Percentiles rank a stretch among this genome's conserved stretches.
phyloP scores from a whole-genome alignment of 805 yeast species.

The Torulaspora franciscae region DNA sequence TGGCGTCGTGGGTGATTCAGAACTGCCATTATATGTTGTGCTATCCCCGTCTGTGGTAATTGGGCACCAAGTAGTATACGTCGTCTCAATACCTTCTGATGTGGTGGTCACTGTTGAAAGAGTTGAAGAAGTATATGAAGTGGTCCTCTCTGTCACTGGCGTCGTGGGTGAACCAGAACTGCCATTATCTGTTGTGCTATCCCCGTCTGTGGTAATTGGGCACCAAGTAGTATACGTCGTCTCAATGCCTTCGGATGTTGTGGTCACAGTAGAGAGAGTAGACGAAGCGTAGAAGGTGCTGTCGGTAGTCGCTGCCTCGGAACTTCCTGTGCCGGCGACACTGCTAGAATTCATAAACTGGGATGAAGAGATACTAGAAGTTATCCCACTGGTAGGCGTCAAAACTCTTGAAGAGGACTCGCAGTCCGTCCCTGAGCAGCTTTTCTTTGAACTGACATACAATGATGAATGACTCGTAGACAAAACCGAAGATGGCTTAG shows the following conservation, averaged over 20 bases:
- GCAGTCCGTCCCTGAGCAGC: background rate
- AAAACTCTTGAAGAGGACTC: background rate
- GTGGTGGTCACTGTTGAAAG: slow-evolving; percentile 34
- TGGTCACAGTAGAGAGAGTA: slow-evolving; percentile 30
- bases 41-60: too few relatives aligned
- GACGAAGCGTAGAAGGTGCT: background rate
- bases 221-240: slow-evolving; percentile 43
- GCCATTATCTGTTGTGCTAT: background rate
- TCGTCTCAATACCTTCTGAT: slow-evolving; percentile 32
- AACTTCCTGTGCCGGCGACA: background rate
- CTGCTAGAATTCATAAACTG: background rate
- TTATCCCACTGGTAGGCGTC: background rate
- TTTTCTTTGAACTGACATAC: background rate
- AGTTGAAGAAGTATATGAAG: background rate
- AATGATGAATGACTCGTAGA: background rate
- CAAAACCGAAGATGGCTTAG: background rate
- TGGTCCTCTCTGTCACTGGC: background rate
- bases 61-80: slow-evolving; percentile 43
- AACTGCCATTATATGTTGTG: background rate
- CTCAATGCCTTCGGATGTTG: slow-evolving; percentile 28
- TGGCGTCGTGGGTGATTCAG: background rate
- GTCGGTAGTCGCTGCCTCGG: too few relatives aligned
- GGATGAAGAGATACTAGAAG: background rate
- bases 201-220: slow-evolving; percentile 23
- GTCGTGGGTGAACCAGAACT: background rate